These are phyloP conservation scores for Aspergillus bridgeri DNA, from an alignment of 495 filamentous ascomycete genomes.

Conservation along the genomic window DNA sequence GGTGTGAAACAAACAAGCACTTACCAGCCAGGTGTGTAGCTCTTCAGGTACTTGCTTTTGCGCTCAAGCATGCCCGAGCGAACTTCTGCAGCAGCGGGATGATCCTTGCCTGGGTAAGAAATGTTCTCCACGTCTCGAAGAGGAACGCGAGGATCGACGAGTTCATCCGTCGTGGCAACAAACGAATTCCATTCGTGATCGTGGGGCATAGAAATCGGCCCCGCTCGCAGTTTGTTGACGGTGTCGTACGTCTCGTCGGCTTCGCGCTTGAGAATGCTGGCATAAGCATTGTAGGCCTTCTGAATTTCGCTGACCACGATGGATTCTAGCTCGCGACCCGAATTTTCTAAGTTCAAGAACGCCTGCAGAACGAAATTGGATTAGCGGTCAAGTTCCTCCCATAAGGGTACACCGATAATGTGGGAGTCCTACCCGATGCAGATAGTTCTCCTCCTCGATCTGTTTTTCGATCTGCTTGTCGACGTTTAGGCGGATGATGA, in stretches of 20 bases:
- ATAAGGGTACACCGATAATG: background rate
- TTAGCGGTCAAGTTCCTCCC: background rate
- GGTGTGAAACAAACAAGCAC: conserved; percentile 24
- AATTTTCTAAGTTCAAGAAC: conserved; percentile 90
- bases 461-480: conserved; percentile 88
- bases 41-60: conserved; percentile 98
- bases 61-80: conserved; percentile 88
- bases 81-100: conserved; percentile 82
- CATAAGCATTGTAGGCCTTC: conserved; percentile 91
- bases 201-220: conserved; percentile 83
- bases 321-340: conserved; percentile 88
- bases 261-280: conserved; percentile 83
- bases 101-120: conserved; percentile 88
- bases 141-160: conserved; percentile 81
- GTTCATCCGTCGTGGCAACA: conserved; percentile 75
- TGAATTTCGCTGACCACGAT: conserved; percentile 97
- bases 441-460: conserved; percentile 94
- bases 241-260: conserved; percentile 75
- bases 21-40: conserved; percentile 94
- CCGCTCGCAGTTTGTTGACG: conserved; percentile 76
- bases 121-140: conserved; percentile 78
- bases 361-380: conserved; percentile 52
- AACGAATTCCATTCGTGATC: conserved; percentile 89
- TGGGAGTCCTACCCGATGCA: conserved; percentile 67
- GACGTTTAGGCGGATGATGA: conserved; percentile 75